Percentiles rank a stretch among this genome's conserved stretches.
Evolutionary conservation across 2,329 filamentous ascomycete species (phyloP).

Genomic region (Fusarium metavorans): DNA sequence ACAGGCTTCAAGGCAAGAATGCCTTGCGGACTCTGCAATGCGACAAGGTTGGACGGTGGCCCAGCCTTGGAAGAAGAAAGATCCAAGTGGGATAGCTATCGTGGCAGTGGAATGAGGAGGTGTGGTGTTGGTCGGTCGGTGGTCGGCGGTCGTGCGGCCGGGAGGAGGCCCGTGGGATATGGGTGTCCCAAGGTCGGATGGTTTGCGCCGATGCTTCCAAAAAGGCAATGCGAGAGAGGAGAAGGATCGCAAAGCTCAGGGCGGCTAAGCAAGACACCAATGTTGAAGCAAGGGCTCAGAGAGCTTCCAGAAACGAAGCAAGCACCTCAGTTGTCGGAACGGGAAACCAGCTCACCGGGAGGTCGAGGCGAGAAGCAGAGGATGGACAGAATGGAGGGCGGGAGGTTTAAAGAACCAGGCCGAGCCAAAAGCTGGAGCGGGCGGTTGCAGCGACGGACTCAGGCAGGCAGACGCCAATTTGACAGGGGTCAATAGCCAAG

Average conservation of each 20-base stretch:
- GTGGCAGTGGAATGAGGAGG: constrained; percentile 13
- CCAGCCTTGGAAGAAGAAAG: neutral
- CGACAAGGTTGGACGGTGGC: constrained; percentile 19
- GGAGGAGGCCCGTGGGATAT: constrained; percentile 27
- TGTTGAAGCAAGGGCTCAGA: constrained; percentile 20
- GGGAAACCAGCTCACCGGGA: constrained; percentile 35
- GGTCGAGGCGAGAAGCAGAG: constrained; percentile 31
- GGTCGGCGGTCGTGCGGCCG: constrained; percentile 36
- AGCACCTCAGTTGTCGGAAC: constrained; percentile 21
- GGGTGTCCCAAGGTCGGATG: constrained; percentile 22
- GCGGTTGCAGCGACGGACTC: constrained; percentile 43
- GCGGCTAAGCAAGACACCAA: constrained; percentile 6
- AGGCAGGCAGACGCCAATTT: constrained; percentile 41
- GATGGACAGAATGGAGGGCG: constrained; percentile 45
- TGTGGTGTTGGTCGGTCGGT: constrained; percentile 16
- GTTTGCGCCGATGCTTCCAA: constrained; percentile 26
- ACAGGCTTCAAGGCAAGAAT: constrained; percentile 37
- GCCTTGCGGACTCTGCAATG: constrained; percentile 38
- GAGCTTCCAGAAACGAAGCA: constrained; percentile 23
- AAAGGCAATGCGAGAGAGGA: constrained; percentile 6
- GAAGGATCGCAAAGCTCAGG: constrained; percentile 7
- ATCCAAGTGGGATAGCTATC: constrained; percentile 11
- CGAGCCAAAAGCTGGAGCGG: constrained; percentile 41
- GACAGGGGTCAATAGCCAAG: constrained; percentile 42
- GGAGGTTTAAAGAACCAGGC: constrained; percentile 48